These are phyloP conservation scores for Amanita rubescens DNA, from an alignment of 768 basidiomycete species.

Conservation along the genomic window DNA sequence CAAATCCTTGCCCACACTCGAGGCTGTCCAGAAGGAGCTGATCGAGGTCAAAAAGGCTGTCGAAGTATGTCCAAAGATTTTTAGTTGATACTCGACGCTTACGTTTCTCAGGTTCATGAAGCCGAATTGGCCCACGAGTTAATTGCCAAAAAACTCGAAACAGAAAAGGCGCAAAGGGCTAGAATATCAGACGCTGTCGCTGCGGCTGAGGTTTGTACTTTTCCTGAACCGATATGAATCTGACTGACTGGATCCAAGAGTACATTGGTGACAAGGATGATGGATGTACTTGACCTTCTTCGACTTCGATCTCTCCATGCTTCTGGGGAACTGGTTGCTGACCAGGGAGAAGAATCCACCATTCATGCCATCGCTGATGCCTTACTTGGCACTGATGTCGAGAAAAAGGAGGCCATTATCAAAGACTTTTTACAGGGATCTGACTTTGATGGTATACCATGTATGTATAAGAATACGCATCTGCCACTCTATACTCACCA, in stretches of 20 bases:
- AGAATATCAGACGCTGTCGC: slow-evolving; percentile 50
- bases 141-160: slow-evolving; percentile 45
- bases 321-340: slow-evolving; percentile 34
- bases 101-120: slow-evolving; percentile 46
- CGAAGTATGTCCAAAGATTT: slow-evolving; percentile 45
- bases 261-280: slow-evolving; percentile 32
- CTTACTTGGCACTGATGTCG: slow-evolving; percentile 49
- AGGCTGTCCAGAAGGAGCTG: slow-evolving; percentile 75
- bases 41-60: slow-evolving; percentile 78
- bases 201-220: slow-evolving; percentile 46
- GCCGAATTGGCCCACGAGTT: slow-evolving; percentile 52
- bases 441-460: slow-evolving; percentile 53
- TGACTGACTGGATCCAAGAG: slow-evolving; percentile 26
- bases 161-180: slow-evolving; percentile 47
- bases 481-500: slow-evolving; percentile 8
- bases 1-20: slow-evolving; percentile 66
- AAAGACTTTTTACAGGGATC: slow-evolving; percentile 57
- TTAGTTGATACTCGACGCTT: background rate
- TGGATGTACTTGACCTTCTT: slow-evolving; percentile 50
- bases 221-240: background rate
- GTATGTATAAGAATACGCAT: slow-evolving; percentile 33
- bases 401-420: slow-evolving; percentile 43
- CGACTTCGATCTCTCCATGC: slow-evolving; percentile 48
- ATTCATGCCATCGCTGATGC: slow-evolving; percentile 45
- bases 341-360: slow-evolving; percentile 45